Evolutionary conservation across 306 rosid genomes (phyloP), one percentile per base, ranked within the genome.

Genomic region (Ochetophila trinervis): DNA sequence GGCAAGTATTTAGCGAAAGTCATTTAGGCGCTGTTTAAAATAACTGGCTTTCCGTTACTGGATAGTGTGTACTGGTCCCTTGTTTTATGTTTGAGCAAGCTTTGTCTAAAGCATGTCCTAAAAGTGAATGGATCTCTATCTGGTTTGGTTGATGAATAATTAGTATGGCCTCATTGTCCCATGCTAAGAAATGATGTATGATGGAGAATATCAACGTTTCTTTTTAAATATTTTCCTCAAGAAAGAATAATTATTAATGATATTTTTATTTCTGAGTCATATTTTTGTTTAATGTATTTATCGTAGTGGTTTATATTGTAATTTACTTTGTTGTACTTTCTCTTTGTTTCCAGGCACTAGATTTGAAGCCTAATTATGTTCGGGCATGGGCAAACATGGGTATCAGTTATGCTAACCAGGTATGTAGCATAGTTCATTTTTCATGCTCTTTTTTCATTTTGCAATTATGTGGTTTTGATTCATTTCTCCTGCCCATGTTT

Each of bases 351-450:
- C 83, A 93, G 98, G 99, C 99, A 21, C 80, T 93, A 36, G 99
- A 93, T 86, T 85, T 93, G 81, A 93, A 93, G 81, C 99, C 99
- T 62, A 93, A 93, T 75, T 93, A 93, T 63, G 99, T 93, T 55
- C 99, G 97, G 60, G 99, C 99, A 54, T 93, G 99, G 99, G 97
- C 99, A 65, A 93, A 93, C 74, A 93, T 93, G 97, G 99, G 99
- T 65, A 90, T 93, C 83, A 90, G 99, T 60, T 93, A 87, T 58
- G 99, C 99, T 53, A 93, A 93, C 78, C 99, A 93, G 96, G 99
- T 93, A 58, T 45, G 68, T 72, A 64, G 57, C 53, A 19, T 27
- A 6, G 67, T 64, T 30, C 20, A 23, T 51, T 73, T n/a, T 40
- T 8, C 76, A 35, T 14, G 63, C 49, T 63, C 67, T 24, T 53